phyloP scores from a whole-genome alignment of 441 rosid species.

The Populus hybrid region DNA sequence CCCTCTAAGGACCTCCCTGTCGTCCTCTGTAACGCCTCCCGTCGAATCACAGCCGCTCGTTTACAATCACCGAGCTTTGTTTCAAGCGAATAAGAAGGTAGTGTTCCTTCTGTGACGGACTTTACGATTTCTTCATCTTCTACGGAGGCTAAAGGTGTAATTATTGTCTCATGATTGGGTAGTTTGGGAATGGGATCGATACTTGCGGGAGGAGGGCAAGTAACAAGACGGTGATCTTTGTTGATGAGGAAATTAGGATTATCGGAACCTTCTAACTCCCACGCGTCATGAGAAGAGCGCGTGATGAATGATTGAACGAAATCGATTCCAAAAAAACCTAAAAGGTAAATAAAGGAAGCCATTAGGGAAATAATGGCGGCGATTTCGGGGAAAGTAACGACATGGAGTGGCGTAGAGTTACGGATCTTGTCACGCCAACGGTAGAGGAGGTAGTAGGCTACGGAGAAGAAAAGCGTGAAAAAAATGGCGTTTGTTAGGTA shows the following conservation, averaged over 20 bases:
- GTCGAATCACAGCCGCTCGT: constrained; percentile 67
- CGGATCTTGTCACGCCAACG: constrained; percentile 94
- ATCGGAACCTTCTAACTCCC: constrained; percentile 52
- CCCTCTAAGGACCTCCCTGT: constrained; percentile 69
- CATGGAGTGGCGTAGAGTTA: constrained; percentile 71
- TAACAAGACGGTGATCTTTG: constrained; percentile 16
- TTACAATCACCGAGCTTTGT: constrained; percentile 73
- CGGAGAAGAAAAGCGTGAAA: constrained; percentile 87
- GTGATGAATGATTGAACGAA: constrained; percentile 73
- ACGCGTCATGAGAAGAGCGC: constrained; percentile 63
- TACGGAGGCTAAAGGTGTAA: constrained; percentile 30
- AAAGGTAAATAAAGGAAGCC: constrained; percentile 75
- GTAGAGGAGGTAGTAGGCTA: constrained; percentile 67
- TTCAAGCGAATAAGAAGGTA: constrained; percentile 69
- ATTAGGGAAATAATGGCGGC: constrained; percentile 62
- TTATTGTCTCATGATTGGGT: constrained; percentile 20
- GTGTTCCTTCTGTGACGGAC: constrained; percentile 49
- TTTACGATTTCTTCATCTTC: constrained; percentile 76
- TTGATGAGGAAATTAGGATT: constrained; percentile 7
- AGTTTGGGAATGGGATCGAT: constrained; percentile 18
- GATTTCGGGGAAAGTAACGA: constrained; percentile 66
- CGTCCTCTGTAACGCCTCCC: constrained; percentile 72
- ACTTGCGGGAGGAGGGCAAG: constrained; percentile 16
- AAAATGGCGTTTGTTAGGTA: constrained; percentile 73
- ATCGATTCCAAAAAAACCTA: constrained; percentile 82